A percentile compares a stretch with the other conserved stretches of the same genome.
phyloP scores from a whole-genome alignment of 164 flowering plant genomes.

The Piper betle region DNA sequence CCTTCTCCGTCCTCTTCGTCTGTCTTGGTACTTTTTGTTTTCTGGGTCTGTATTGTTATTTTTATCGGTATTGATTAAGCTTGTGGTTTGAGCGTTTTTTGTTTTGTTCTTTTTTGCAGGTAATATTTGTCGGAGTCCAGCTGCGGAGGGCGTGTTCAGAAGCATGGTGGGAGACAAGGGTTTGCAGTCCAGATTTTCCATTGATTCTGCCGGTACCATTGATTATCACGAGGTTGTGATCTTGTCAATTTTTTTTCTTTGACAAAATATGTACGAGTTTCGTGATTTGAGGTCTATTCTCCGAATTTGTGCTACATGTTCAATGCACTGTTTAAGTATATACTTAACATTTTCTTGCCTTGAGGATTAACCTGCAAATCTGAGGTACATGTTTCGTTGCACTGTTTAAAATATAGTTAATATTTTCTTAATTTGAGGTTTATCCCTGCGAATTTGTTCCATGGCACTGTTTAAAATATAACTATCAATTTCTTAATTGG shows the following conservation, averaged over 20 bases:
- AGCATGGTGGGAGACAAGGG: conserved; percentile 56
- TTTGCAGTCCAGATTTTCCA: conserved; percentile 45
- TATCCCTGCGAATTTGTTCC: too few relatives aligned
- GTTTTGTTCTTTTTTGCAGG: conserved; percentile 1
- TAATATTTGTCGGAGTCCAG: conserved; percentile 94
- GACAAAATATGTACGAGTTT: too few relatives aligned
- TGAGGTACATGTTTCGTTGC: too few relatives aligned
- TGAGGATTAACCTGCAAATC: too few relatives aligned
- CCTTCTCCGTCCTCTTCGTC: conserved; percentile 82
- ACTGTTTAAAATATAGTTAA: too few relatives aligned
- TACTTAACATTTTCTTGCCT: too few relatives aligned
- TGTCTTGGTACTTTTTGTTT: conserved; percentile 50
- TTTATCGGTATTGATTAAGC: neutral
- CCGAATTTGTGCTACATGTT: too few relatives aligned
- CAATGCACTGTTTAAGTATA: too few relatives aligned
- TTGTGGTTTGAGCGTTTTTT: neutral
- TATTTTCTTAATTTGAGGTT: too few relatives aligned
- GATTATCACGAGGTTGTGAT: conserved; percentile 16
- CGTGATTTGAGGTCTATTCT: too few relatives aligned
- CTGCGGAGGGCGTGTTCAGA: conserved; percentile 91
- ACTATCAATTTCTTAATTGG: too few relatives aligned
- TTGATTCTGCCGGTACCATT: conserved; percentile 99
- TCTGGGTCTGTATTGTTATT: neutral
- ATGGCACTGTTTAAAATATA: too few relatives aligned
- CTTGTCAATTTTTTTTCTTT: neutral